A percentile compares a stretch with the other conserved stretches of the same genome.
Conservation (phyloP, 352 stramenopile species). For the Saprolegnia parasitica region DNA sequence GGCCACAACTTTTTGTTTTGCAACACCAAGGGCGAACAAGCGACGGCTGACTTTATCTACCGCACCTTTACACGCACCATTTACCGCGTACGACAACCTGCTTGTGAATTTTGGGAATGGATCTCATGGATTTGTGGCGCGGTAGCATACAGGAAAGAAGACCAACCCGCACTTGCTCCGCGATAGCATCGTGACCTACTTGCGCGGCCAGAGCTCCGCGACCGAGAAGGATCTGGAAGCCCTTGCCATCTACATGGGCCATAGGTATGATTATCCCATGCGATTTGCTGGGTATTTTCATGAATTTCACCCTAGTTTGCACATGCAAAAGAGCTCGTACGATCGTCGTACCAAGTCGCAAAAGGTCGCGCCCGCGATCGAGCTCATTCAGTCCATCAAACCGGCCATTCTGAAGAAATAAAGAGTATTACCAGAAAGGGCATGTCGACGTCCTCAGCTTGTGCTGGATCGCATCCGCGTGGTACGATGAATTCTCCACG, state of each 20-base stretch:
- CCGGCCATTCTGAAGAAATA: constrained; percentile 27
- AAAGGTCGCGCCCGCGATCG: constrained; percentile 56
- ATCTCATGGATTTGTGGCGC: constrained; percentile 40
- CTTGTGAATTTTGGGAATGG: neutral
- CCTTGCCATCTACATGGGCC: constrained; percentile 62
- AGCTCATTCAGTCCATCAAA: constrained; percentile 55
- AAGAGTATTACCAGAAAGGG: neutral
- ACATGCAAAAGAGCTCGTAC: constrained; percentile 63
- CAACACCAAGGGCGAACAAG: constrained; percentile 27
- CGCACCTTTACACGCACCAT: constrained; percentile 26
- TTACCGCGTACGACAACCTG: constrained; percentile 19
- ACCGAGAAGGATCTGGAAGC: constrained; percentile 55
- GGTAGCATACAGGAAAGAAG: constrained; percentile 51
- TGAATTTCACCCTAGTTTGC: constrained; percentile 32
- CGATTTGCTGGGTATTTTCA: neutral
- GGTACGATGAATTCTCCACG: too few relatives aligned
- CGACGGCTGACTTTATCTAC: constrained; percentile 39
- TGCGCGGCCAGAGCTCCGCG: constrained; percentile 43
- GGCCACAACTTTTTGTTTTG: constrained; percentile 28
- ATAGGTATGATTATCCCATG: constrained; percentile 34
- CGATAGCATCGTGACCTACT: constrained; percentile 66
- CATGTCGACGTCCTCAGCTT: neutral
- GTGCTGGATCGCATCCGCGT: too few relatives aligned
- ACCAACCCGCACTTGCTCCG: constrained; percentile 63
- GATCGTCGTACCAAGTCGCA: constrained; percentile 51